A percentile compares a stretch with the other conserved stretches of the same genome.
Conservation (phyloP, 257 asterid genomes). For the Petunia secreta region DNA sequence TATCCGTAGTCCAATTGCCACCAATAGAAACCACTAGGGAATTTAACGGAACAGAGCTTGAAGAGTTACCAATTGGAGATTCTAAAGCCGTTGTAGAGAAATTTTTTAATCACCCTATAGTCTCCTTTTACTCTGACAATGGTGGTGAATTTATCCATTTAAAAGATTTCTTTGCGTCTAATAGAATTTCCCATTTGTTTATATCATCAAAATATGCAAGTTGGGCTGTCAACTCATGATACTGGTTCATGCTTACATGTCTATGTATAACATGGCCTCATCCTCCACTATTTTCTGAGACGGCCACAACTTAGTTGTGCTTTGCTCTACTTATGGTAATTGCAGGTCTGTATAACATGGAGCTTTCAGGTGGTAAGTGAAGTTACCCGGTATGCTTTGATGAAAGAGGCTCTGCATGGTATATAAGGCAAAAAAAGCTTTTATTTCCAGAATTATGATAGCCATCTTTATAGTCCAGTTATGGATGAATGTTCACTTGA, state of each 20-base stretch:
- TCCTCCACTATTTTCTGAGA: not conserved
- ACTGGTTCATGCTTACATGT: not conserved
- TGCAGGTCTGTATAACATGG: slow-evolving; percentile 10
- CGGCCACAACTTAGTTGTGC: not conserved
- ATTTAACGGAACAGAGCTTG: no score
- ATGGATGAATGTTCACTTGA: not conserved
- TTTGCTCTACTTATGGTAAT: not conserved
- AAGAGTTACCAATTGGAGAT: no score
- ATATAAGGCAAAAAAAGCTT: not conserved
- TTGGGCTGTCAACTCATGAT: not conserved
- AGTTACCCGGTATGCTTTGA: not conserved
- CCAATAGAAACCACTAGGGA: no score
- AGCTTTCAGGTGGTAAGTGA: not conserved
- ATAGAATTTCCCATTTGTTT: not conserved
- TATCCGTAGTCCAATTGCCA: no score
- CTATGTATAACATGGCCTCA: not conserved
- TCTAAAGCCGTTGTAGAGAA: no score
- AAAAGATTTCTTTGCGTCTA: no score
- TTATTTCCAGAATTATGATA: not conserved
- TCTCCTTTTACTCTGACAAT: no score
- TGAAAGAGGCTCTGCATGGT: not conserved
- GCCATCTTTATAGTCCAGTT: not conserved
- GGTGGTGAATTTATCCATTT: no score
- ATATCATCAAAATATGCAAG: not conserved
- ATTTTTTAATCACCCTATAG: no score